These are phyloP conservation scores for Talaromyces adpressus DNA, from an alignment of 495 filamentous ascomycete genomes.

Conservation along the genomic window DNA sequence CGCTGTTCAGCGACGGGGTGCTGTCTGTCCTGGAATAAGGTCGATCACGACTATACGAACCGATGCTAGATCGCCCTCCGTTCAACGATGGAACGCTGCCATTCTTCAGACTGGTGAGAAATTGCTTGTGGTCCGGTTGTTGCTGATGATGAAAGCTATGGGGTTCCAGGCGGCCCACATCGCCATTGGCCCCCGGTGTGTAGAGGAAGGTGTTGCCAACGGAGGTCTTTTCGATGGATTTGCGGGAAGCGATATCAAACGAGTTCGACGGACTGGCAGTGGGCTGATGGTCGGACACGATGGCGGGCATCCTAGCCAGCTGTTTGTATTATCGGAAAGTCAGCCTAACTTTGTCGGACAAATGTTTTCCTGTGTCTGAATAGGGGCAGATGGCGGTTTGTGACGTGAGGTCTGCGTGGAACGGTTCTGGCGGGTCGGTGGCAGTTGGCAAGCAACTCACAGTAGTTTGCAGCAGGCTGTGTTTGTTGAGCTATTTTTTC, in stretches of 20 bases:
- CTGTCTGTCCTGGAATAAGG: conserved; percentile 46
- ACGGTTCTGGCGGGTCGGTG: conserved; percentile 1
- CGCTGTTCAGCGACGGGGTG: conserved; percentile 43
- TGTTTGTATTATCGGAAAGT: not conserved
- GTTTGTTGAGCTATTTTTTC: not conserved
- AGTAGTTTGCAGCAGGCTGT: too few relatives aligned
- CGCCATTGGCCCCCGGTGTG: conserved; percentile 41
- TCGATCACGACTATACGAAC: conserved; percentile 42
- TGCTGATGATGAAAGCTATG: conserved; percentile 13
- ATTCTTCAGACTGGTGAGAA: conserved; percentile 30
- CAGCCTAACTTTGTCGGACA: not conserved
- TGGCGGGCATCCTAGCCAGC: conserved; percentile 26
- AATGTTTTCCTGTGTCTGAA: conserved; percentile 11
- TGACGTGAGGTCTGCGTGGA: conserved; percentile 8
- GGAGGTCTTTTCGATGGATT: conserved; percentile 39
- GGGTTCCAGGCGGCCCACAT: conserved; percentile 27
- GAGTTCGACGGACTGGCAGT: conserved; percentile 28
- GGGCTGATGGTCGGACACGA: conserved; percentile 28
- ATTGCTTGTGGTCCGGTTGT: conserved; percentile 25
- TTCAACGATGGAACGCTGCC: conserved; percentile 41
- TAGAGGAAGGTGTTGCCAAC: conserved; percentile 42
- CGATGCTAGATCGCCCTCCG: conserved; percentile 40
- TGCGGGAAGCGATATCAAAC: conserved; percentile 33
- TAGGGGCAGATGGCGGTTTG: not conserved
- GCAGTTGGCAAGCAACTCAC: not conserved